Conservation (phyloP, 1,139 yeast genomes). For the Spencermartinsiella ligniputridi region DNA sequence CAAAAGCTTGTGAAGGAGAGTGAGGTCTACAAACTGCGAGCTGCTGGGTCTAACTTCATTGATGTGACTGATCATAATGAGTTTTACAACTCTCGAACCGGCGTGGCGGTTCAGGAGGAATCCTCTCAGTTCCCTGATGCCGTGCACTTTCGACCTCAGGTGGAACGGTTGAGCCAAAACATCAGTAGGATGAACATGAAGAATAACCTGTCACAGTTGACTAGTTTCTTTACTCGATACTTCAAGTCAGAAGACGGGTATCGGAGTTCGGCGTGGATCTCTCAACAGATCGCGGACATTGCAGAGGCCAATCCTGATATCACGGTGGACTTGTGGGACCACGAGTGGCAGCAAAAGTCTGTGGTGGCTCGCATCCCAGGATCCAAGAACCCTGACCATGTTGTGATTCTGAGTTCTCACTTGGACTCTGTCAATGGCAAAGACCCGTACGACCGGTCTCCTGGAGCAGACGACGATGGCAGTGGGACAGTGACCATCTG, state of each 20-base stretch:
- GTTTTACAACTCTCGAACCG: slow-evolving; percentile 9
- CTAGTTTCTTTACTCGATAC: slow-evolving; percentile 73
- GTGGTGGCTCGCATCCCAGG: slow-evolving; percentile 44
- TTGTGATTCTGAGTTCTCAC: slow-evolving; percentile 80
- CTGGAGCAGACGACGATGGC: slow-evolving; percentile 96
- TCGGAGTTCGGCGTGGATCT: slow-evolving; percentile 72
- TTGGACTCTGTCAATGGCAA: slow-evolving; percentile 80
- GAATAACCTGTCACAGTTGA: slow-evolving; percentile 46
- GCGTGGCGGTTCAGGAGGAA: slow-evolving; percentile 1
- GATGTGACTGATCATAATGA: slow-evolving; percentile 54
- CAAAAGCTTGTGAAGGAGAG: neutral
- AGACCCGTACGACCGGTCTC: slow-evolving; percentile 63
- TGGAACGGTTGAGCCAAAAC: neutral
- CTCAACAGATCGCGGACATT: slow-evolving; percentile 43
- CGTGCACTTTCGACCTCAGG: neutral
- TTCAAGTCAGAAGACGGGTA: slow-evolving; percentile 67
- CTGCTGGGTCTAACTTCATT: slow-evolving; percentile 50
- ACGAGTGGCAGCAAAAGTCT: slow-evolving; percentile 56
- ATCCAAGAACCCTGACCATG: slow-evolving; percentile 32
- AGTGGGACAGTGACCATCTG: slow-evolving; percentile 76
- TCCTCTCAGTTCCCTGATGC: neutral
- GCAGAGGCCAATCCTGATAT: slow-evolving; percentile 29
- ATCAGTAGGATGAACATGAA: neutral
- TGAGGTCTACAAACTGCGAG: slow-evolving; percentile 1
- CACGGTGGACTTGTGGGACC: slow-evolving; percentile 41